These are phyloP conservation scores for Salix caprea DNA, from an alignment of 345 rosid genomes.

Conservation along the genomic window DNA sequence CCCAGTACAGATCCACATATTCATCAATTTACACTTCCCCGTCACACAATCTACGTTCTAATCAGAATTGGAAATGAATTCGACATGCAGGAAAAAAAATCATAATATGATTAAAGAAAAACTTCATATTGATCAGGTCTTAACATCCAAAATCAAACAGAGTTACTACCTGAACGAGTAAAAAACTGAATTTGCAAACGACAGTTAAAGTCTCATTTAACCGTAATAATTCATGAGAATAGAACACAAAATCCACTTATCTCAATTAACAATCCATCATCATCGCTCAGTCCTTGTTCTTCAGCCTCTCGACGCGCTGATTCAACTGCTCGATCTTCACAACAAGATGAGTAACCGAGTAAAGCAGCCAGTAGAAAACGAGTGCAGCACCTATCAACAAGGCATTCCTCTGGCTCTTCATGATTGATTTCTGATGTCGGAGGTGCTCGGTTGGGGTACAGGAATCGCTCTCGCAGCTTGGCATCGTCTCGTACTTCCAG, in stretches of 20 bases:
- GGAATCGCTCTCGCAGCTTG: constrained; percentile 21
- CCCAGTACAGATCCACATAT: not conserved
- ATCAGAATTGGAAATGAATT: not conserved
- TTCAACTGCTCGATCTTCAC: constrained; percentile 32
- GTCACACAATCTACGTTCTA: not conserved
- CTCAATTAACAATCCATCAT: not conserved
- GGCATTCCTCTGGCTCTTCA: constrained; percentile 38
- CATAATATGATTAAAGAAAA: not conserved
- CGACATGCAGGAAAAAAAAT: not conserved
- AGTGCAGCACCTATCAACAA: constrained; percentile 26
- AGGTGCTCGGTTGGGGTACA: constrained; percentile 29
- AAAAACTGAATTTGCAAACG: not conserved
- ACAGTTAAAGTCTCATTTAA: not conserved
- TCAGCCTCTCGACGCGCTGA: constrained; percentile 34
- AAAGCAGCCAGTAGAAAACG: constrained; percentile 32
- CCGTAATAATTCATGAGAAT: not conserved
- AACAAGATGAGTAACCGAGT: constrained; percentile 24
- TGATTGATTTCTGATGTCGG: constrained; percentile 33
- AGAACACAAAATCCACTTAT: constrained; percentile 11
- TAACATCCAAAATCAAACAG: not conserved
- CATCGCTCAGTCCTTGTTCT: constrained; percentile 24
- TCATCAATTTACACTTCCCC: not conserved
- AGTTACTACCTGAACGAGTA: not conserved
- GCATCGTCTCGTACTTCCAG: constrained; percentile 34
- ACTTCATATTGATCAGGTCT: not conserved